These are phyloP conservation scores for Raddia guianensis DNA, from an alignment of 176 grass and related monocot genomes.

Conservation along the genomic window DNA sequence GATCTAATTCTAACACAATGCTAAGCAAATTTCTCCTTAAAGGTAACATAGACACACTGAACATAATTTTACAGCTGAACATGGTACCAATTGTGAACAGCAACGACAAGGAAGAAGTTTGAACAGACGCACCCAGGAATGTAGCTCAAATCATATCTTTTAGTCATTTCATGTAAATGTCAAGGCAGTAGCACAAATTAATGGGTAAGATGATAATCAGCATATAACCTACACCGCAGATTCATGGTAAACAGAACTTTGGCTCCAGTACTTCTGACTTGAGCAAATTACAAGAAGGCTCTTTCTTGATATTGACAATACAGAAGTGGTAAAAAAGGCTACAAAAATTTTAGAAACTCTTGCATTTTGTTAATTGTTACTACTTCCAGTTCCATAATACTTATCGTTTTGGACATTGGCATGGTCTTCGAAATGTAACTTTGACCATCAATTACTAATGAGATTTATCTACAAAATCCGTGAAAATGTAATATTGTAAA, in stretches of 20 bases:
- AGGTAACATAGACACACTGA: conserved; percentile 8
- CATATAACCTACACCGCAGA: neutral
- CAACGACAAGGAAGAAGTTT: neutral
- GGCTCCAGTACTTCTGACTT: neutral
- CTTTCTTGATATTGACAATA: neutral
- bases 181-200: neutral
- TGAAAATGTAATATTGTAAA: no score
- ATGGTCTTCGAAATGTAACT: no score
- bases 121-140: neutral
- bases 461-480: no score
- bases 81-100: neutral
- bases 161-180: neutral
- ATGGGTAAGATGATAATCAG: neutral
- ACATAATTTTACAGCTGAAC: neutral
- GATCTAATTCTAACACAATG: neutral
- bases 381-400: no score
- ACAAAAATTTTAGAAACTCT: neutral
- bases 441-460: no score
- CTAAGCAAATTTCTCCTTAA: neutral
- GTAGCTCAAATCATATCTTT: conserved; percentile 13
- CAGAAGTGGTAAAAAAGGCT: neutral
- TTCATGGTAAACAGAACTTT: neutral
- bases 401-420: no score
- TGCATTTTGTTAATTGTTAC: neutral
- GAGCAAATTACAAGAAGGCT: neutral